Percentiles rank a stretch among this genome's conserved stretches.
Evolutionary conservation across 495 filamentous ascomycete species (phyloP).

Genomic region (Aspergillus funiculosus): DNA sequence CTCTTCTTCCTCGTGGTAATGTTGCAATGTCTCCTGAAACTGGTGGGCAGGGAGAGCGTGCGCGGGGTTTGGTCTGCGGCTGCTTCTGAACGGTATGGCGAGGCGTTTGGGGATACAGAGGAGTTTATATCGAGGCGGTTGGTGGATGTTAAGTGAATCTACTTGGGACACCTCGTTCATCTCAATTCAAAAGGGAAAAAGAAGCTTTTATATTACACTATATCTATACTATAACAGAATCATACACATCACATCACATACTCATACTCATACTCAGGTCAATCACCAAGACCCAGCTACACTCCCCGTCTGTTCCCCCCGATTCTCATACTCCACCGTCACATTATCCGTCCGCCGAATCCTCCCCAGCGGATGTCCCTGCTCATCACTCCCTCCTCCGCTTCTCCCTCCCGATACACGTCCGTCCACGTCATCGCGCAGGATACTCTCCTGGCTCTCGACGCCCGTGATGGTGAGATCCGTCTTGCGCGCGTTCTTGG

Average conservation of each 20-base stretch:
- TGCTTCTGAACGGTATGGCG: no score
- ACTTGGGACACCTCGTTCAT: no score
- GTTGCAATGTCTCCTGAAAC: neutral
- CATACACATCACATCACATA: no score
- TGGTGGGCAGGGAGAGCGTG: neutral
- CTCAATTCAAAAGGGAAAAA: no score
- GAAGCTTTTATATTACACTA: no score
- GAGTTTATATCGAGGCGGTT: no score
- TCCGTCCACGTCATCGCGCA: constrained; percentile 8
- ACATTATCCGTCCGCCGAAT: constrained; percentile 32
- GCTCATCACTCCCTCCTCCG: neutral
- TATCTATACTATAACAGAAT: no score
- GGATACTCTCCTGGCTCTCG: constrained; percentile 30
- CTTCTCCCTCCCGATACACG: neutral
- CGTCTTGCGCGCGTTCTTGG: constrained; percentile 14
- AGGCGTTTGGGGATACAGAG: no score
- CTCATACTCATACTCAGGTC: no score
- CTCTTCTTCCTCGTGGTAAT: neutral
- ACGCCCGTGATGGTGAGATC: constrained; percentile 24
- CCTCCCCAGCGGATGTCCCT: constrained; percentile 5
- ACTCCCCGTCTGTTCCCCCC: neutral
- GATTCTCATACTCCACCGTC: constrained; percentile 24
- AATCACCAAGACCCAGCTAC: neutral
- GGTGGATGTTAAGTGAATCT: no score
- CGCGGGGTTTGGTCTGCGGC: no score